phyloP scores from a whole-genome alignment of 441 rosid genomes.

The Adansonia rubrostipa region DNA sequence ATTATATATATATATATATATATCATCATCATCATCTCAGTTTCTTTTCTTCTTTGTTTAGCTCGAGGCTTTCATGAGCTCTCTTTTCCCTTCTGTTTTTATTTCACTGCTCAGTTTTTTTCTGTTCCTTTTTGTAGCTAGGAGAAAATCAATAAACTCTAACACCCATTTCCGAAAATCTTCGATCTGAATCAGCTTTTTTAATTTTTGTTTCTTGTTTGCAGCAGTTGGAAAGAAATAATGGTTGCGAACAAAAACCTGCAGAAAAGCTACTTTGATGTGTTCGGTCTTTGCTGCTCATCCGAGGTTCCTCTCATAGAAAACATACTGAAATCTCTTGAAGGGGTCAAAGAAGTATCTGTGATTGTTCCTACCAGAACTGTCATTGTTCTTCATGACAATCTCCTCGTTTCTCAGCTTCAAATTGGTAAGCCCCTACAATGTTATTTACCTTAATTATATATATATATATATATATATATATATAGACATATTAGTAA shows the following conservation, averaged over 20 bases:
- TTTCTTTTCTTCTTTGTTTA: neutral
- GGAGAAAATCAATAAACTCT: neutral
- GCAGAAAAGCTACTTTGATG: conserved; percentile 86
- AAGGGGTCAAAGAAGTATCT: conserved; percentile 66
- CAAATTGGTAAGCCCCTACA: conserved; percentile 63
- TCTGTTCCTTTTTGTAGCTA: neutral
- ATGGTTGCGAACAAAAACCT: conserved; percentile 39
- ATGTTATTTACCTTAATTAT: no score
- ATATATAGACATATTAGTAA: no score
- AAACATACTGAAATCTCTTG: conserved; percentile 57
- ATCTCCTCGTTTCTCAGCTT: conserved; percentile 57
- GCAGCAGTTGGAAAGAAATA: conserved; percentile 9
- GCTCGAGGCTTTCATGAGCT: neutral
- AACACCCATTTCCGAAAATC: neutral
- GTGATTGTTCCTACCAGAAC: conserved; percentile 85
- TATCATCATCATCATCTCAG: neutral
- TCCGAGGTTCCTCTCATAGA: conserved; percentile 83
- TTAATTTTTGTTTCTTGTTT: neutral
- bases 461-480: no score
- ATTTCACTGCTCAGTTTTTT: neutral
- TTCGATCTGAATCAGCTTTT: neutral
- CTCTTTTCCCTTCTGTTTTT: neutral
- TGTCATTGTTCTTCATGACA: conserved; percentile 81
- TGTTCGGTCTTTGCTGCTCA: conserved; percentile 81
- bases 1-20: neutral